These are phyloP conservation scores for Ophiostoma sp. DNA, from an alignment of 2,329 filamentous ascomycete species.

Conservation along the genomic window DNA sequence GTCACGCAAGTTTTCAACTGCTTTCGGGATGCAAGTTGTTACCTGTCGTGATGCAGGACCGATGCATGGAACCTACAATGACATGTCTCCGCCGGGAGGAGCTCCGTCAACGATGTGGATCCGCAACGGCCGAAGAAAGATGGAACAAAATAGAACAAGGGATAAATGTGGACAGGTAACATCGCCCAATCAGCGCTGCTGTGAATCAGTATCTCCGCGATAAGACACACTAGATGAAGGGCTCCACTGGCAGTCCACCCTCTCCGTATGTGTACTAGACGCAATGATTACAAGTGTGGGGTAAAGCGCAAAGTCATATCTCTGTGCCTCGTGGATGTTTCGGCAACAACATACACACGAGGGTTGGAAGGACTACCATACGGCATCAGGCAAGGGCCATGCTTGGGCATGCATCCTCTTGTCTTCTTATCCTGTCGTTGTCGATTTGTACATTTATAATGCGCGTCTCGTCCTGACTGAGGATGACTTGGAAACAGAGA, in stretches of 20 bases:
- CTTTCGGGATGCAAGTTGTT: not conserved
- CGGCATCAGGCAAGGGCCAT: not conserved
- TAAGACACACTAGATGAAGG: not conserved
- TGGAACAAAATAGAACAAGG: not conserved
- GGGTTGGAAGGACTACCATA: not conserved
- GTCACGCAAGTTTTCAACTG: not conserved
- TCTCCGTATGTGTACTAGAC: not conserved
- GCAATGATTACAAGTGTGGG: slow-evolving; percentile 11
- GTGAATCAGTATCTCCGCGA: slow-evolving; percentile 1
- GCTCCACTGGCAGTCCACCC: not conserved
- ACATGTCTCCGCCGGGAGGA: slow-evolving; percentile 7
- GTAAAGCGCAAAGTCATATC: slow-evolving; percentile 2
- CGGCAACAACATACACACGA: not conserved
- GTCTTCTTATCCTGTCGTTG: not conserved
- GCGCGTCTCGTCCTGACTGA: not conserved
- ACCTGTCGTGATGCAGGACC: not conserved
- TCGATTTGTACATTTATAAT: slow-evolving; percentile 9
- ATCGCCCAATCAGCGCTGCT: not conserved
- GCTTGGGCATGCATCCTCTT: not conserved
- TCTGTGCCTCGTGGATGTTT: not conserved
- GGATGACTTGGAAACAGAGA: not conserved
- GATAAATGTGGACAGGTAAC: not conserved
- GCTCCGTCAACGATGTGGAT: not conserved
- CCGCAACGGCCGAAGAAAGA: not conserved
- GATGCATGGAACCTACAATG: not conserved